phyloP scores from a whole-genome alignment of 2,329 filamentous ascomycete species.

The Albifimbria verrucaria region DNA sequence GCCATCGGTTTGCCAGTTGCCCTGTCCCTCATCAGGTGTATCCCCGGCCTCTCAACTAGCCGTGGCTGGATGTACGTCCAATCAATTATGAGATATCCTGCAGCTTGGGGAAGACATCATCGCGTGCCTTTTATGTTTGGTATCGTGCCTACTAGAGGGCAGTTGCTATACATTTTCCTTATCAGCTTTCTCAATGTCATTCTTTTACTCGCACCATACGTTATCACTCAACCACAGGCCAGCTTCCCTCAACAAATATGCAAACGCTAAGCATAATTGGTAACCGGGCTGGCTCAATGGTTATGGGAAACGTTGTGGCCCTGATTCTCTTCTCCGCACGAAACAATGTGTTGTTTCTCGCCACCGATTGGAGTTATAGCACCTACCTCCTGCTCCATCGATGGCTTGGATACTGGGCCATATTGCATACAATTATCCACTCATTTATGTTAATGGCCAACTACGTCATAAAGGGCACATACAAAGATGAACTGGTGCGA shows the following conservation, averaged over 20 bases:
- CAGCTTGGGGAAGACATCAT: conserved; percentile 26
- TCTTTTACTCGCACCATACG: conserved; percentile 26
- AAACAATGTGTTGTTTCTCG: conserved; percentile 30
- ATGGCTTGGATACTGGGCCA: conserved; percentile 60
- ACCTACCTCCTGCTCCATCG: conserved; percentile 34
- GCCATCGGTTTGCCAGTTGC: conserved; percentile 26
- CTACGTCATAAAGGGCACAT: conserved; percentile 18
- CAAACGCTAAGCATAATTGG: conserved; percentile 27
- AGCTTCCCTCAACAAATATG: conserved; percentile 17
- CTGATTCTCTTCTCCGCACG: conserved; percentile 30
- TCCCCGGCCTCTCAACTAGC: conserved; percentile 23
- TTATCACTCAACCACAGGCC: conserved; percentile 21
- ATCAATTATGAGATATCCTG: conserved; percentile 26
- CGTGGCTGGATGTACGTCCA: conserved; percentile 22
- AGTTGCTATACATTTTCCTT: conserved; percentile 28
- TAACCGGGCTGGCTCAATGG: conserved; percentile 33
- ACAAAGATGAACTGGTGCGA: conserved; percentile 18
- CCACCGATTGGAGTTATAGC: conserved; percentile 32
- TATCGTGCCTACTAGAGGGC: conserved; percentile 30
- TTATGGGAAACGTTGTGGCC: conserved; percentile 28
- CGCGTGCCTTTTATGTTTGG: conserved; percentile 22
- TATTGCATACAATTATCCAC: conserved; percentile 70
- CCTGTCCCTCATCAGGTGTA: conserved; percentile 28
- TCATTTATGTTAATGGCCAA: conserved; percentile 26
- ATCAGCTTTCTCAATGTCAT: conserved; percentile 30